Conservation (phyloP, 73 alveolate genomes). For the Symbiodinium pilosum region DNA sequence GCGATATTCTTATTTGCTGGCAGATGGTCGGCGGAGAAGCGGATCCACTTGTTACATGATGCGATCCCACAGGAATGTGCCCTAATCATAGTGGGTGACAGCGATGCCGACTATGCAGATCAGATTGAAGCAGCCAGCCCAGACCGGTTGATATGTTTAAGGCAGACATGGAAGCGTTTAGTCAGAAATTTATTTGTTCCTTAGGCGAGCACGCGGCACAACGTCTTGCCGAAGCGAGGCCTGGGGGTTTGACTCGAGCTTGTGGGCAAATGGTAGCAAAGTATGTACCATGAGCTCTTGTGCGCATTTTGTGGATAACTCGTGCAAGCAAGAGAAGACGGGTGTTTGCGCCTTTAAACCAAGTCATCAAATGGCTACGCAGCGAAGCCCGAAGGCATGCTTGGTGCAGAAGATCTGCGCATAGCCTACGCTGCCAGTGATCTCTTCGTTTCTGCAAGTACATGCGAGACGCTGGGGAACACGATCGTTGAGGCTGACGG, state of each 20-base stretch:
- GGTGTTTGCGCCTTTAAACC: too few species aligned
- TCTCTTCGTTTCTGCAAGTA: constrained; percentile 69
- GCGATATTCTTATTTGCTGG: constrained; percentile 81
- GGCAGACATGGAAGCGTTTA: neutral
- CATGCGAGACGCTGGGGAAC: constrained; percentile 76
- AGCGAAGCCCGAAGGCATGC: constrained; percentile 55
- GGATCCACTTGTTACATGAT: constrained; percentile 64
- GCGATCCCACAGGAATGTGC: constrained; percentile 60
- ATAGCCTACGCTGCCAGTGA: constrained; percentile 62
- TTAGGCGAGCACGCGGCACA: constrained; percentile 49
- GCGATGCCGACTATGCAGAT: constrained; percentile 88
- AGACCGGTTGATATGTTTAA: neutral
- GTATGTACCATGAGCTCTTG: too few species aligned
- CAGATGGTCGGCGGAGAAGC: constrained; percentile 91
- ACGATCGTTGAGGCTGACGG: constrained; percentile 71
- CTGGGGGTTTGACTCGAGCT: neutral
- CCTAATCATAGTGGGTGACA: constrained; percentile 74
- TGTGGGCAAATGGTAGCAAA: too few species aligned
- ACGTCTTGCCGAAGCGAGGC: constrained; percentile 63
- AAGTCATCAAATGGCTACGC: too few species aligned
- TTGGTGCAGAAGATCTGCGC: constrained; percentile 82
- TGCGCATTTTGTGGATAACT: too few species aligned
- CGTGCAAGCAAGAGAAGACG: too few species aligned
- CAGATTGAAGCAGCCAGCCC: constrained; percentile 48
- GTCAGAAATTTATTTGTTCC: neutral